Evolutionary conservation across 1,139 yeast genomes (phyloP).

Genomic region (Geotrichum aggregatum): DNA sequence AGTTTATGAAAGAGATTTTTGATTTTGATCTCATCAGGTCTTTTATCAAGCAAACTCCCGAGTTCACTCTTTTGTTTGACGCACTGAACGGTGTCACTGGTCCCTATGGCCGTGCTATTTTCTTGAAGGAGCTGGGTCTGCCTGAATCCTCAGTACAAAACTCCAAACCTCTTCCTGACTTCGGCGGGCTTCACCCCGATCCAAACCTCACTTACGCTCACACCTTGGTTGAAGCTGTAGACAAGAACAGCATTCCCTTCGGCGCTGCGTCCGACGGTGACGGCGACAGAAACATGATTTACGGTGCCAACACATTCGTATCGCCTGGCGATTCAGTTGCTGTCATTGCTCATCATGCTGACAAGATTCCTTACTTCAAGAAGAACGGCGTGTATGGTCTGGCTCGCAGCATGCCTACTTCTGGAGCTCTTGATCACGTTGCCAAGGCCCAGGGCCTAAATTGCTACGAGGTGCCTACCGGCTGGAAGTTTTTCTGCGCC

Average conservation of each 20-base stretch:
- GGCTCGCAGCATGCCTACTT: constrained; percentile 98
- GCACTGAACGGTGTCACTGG: constrained; percentile 96
- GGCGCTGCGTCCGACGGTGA: constrained; percentile 99
- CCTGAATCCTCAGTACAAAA: constrained; percentile 71
- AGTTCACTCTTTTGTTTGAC: constrained; percentile 77
- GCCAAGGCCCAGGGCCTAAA: constrained; percentile 72
- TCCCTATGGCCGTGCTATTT: constrained; percentile 85
- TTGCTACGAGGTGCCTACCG: constrained; percentile 94
- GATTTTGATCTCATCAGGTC: constrained; percentile 77
- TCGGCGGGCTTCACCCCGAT: constrained; percentile 97
- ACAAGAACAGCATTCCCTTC: constrained; percentile 71
- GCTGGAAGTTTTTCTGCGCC: constrained; percentile 98
- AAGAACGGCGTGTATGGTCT: constrained; percentile 84
- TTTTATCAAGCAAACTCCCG: constrained; percentile 55
- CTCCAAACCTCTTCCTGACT: constrained; percentile 74
- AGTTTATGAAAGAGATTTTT: constrained; percentile 76
- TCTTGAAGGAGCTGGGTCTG: constrained; percentile 79
- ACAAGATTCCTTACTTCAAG: constrained; percentile 82
- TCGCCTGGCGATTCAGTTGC: constrained; percentile 99
- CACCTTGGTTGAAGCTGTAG: constrained; percentile 81
- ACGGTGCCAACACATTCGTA: constrained; percentile 91
- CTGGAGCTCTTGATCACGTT: constrained; percentile 88
- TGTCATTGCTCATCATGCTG: constrained; percentile 89
- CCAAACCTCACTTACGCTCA: constrained; percentile 95
- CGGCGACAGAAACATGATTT: constrained; percentile 98